phyloP scores from a whole-genome alignment of 2,329 filamentous ascomycete genomes.

The Thelonectria blattea region DNA sequence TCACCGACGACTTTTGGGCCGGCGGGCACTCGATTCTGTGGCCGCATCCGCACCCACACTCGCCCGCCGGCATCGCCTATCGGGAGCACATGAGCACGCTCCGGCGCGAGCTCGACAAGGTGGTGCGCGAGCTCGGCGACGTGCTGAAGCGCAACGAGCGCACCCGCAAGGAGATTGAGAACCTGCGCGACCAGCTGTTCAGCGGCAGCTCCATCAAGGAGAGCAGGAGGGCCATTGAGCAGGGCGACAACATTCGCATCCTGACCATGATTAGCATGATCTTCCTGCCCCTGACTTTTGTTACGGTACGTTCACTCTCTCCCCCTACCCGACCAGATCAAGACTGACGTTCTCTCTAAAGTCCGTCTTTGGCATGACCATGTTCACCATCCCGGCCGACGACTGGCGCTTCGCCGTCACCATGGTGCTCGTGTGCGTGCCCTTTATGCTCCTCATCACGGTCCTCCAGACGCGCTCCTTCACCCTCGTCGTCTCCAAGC shows the following conservation, averaged over 20 bases:
- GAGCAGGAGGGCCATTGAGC: slow-evolving; percentile 65
- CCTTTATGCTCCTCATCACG: slow-evolving; percentile 55
- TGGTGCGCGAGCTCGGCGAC: slow-evolving; percentile 55
- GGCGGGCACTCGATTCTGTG: slow-evolving; percentile 61
- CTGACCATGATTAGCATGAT: slow-evolving; percentile 66
- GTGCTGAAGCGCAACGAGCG: slow-evolving; percentile 59
- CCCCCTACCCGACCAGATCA: background rate
- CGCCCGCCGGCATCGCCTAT: slow-evolving; percentile 54
- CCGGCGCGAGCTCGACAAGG: slow-evolving; percentile 55
- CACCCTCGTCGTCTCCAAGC: slow-evolving; percentile 36
- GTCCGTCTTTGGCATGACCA: slow-evolving; percentile 62
- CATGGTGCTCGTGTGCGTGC: slow-evolving; percentile 68
- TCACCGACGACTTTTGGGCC: slow-evolving; percentile 64
- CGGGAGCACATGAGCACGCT: slow-evolving; percentile 54
- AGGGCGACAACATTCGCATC: slow-evolving; percentile 67
- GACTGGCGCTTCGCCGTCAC: slow-evolving; percentile 58
- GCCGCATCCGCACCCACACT: slow-evolving; percentile 57
- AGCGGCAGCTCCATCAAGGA: slow-evolving; percentile 68
- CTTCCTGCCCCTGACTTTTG: slow-evolving; percentile 67
- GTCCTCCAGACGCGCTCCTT: slow-evolving; percentile 52
- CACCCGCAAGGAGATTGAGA: slow-evolving; percentile 60
- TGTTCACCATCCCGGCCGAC: slow-evolving; percentile 48
- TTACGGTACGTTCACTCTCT: slow-evolving; percentile 51
- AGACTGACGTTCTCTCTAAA: slow-evolving; percentile 25
- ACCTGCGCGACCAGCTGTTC: slow-evolving; percentile 66